phyloP scores from a whole-genome alignment of 73 alveolate species.

The Loxodes magnus region DNA sequence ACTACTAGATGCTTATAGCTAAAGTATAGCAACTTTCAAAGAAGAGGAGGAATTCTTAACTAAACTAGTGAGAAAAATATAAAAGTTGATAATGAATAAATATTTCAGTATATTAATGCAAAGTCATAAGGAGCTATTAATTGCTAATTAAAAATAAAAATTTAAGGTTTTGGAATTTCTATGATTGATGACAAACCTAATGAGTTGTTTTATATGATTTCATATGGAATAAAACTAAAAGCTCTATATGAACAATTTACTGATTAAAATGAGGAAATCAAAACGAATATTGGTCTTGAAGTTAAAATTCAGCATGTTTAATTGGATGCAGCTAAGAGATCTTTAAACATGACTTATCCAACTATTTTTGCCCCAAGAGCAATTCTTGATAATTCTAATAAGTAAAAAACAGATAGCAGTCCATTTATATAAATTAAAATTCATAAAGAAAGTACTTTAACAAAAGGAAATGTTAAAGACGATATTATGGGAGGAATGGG shows the following conservation, averaged over 20 bases:
- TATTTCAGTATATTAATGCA: background rate
- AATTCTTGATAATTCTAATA: conserved; percentile 5
- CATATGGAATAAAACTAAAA: conserved; percentile 9
- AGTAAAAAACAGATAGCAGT: too few relatives aligned
- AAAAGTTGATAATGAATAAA: background rate
- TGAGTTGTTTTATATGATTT: conserved; percentile 58
- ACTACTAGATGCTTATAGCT: background rate
- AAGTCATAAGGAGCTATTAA: background rate
- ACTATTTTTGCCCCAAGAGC: conserved; percentile 28
- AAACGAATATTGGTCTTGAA: conserved; percentile 16
- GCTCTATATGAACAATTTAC: background rate
- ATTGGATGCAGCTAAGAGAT: conserved; percentile 25
- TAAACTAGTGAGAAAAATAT: background rate
- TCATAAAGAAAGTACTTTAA: background rate
- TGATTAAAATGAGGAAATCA: conserved; percentile 1
- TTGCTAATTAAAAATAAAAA: conserved; percentile 28
- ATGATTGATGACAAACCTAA: conserved; percentile 73
- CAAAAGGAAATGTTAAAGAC: conserved; percentile 8
- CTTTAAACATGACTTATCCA: conserved; percentile 12
- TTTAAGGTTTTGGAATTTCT: conserved; percentile 78
- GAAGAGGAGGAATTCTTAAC: background rate
- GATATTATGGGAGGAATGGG: too few relatives aligned
- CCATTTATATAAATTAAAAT: conserved; percentile 36
- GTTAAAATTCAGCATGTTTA: conserved; percentile 29
- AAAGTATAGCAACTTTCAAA: background rate